These are phyloP conservation scores for Jacaranda mimosifolia DNA, from an alignment of 257 asterid genomes.

Conservation along the genomic window DNA sequence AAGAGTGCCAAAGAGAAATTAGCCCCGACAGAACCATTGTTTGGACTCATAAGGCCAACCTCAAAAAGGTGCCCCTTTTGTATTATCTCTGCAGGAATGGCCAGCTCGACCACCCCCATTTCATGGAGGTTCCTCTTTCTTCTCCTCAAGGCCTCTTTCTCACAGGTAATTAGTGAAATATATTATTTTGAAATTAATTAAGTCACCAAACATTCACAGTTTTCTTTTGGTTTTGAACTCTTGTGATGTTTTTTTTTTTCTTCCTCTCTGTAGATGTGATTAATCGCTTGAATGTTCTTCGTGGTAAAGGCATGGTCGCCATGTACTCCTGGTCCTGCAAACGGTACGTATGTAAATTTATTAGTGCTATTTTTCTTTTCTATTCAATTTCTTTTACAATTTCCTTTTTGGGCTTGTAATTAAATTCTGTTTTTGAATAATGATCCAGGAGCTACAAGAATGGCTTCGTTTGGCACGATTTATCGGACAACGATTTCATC, in stretches of 20 bases:
- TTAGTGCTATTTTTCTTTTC: background rate
- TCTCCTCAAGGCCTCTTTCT: slow-evolving; percentile 59
- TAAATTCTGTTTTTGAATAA: background rate
- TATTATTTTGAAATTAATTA: background rate
- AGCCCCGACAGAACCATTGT: slow-evolving; percentile 60
- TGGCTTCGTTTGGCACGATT: slow-evolving; percentile 82
- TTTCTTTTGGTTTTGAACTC: background rate
- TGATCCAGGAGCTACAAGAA: slow-evolving; percentile 65
- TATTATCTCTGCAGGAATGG: slow-evolving; percentile 69
- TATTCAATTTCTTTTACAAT: background rate
- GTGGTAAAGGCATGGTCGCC: slow-evolving; percentile 74
- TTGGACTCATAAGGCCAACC: slow-evolving; percentile 46
- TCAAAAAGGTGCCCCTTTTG: slow-evolving; percentile 55
- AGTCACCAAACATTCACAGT: background rate
- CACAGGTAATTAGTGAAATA: slow-evolving; percentile 37
- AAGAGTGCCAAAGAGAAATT: slow-evolving; percentile 39
- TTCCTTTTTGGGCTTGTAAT: background rate
- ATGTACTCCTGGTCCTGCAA: slow-evolving; percentile 78
- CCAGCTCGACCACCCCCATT: slow-evolving; percentile 78
- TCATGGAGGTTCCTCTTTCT: slow-evolving; percentile 77
- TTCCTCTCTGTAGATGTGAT: slow-evolving; percentile 61
- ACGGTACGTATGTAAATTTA: slow-evolving; percentile 38
- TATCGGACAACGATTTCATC: slow-evolving; percentile 65
- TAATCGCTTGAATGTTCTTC: slow-evolving; percentile 61
- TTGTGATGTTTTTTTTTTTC: background rate